Conservation (phyloP, 2,329 filamentous ascomycete species). For the Fusarium azukiicola region DNA sequence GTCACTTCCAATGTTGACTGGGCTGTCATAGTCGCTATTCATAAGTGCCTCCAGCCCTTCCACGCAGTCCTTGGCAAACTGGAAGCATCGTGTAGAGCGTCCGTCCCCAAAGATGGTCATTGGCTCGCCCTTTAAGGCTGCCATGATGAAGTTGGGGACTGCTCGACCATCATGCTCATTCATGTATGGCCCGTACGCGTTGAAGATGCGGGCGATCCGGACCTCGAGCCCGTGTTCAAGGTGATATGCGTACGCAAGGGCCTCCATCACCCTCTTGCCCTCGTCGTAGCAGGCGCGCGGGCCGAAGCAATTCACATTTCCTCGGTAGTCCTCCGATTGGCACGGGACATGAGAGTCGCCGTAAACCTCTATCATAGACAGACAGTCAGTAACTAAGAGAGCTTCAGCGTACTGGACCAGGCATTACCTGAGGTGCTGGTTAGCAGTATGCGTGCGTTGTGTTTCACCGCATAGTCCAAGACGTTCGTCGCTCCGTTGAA, state of each 20-base stretch:
- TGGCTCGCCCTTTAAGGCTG: constrained; percentile 37
- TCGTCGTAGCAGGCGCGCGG: constrained; percentile 67
- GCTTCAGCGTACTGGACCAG: neutral
- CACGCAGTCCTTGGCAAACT: constrained; percentile 39
- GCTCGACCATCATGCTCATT: constrained; percentile 37
- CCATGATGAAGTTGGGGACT: constrained; percentile 47
- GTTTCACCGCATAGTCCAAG: constrained; percentile 42
- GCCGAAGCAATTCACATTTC: constrained; percentile 66
- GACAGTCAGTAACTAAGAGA: neutral
- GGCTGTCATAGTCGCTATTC: constrained; percentile 44
- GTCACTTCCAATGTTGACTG: constrained; percentile 47
- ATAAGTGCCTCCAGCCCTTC: constrained; percentile 37
- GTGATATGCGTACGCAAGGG: constrained; percentile 58
- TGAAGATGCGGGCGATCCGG: constrained; percentile 49
- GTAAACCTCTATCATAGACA: constrained; percentile 31
- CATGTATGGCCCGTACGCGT: constrained; percentile 47
- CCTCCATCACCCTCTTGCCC: constrained; percentile 64
- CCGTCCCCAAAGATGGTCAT: constrained; percentile 47
- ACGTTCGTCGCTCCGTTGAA: constrained; percentile 45
- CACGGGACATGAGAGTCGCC: constrained; percentile 35
- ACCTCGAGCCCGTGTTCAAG: constrained; percentile 46
- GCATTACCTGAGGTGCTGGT: constrained; percentile 44
- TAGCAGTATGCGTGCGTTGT: constrained; percentile 41
- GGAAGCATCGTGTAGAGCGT: constrained; percentile 43
- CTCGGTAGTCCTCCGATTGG: constrained; percentile 58